phyloP scores from a whole-genome alignment of 768 basidiomycete genomes.

The Daedaleopsis sinensis region DNA sequence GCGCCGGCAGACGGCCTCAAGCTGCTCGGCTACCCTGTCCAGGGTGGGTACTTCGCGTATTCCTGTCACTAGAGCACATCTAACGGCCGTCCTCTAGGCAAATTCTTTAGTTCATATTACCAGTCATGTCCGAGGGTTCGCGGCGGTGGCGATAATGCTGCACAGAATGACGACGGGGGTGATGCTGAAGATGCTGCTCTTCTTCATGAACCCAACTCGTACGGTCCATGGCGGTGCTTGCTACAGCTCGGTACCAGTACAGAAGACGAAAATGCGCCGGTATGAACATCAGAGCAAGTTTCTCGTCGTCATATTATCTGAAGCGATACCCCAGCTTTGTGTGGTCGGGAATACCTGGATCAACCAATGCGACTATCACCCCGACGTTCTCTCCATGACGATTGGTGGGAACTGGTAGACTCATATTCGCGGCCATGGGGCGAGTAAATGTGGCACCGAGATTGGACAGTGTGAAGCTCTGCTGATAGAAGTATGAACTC shows the following conservation, averaged over 20 bases:
- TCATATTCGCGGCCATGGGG: neutral
- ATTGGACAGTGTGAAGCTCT: no score
- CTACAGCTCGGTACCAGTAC: slow-evolving; percentile 11
- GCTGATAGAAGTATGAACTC: no score
- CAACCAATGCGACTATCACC: neutral
- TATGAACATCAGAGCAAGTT: neutral
- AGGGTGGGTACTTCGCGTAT: neutral
- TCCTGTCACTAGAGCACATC: neutral
- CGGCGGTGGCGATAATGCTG: neutral
- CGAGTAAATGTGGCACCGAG: no score
- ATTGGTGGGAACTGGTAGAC: neutral
- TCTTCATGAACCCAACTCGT: neutral
- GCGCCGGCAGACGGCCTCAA: slow-evolving; percentile 13
- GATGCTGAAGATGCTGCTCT: neutral
- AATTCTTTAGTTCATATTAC: slow-evolving; percentile 3
- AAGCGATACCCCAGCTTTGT: neutral
- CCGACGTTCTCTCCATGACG: neutral
- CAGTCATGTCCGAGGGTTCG: neutral
- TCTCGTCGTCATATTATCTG: neutral
- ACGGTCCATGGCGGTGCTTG: slow-evolving; percentile 5
- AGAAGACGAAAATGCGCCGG: slow-evolving; percentile 7
- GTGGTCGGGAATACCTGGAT: neutral
- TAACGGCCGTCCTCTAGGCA: neutral
- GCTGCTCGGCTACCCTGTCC: slow-evolving; percentile 6
- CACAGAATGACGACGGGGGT: neutral